Evolutionary conservation across 2,329 filamentous ascomycete genomes (phyloP).

Genomic region (Phialophora macrospora): DNA sequence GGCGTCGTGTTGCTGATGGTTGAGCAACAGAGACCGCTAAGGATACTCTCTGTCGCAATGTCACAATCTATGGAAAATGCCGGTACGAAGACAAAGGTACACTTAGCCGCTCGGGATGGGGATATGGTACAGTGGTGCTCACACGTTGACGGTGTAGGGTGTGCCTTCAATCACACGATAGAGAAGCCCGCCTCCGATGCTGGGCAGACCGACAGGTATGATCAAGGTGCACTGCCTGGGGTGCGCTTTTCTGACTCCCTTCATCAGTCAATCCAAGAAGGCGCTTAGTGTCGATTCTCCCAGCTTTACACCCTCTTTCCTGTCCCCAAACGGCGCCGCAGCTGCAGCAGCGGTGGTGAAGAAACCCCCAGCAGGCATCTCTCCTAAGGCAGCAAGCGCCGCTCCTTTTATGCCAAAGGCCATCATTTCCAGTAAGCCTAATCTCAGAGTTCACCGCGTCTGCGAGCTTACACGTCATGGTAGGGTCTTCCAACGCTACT

Average conservation of each 20-base stretch:
- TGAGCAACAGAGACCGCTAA: constrained; percentile 69
- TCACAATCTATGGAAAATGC: constrained; percentile 91
- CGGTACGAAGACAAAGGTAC: constrained; percentile 83
- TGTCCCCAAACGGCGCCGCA: constrained; percentile 52
- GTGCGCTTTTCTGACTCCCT: constrained; percentile 1
- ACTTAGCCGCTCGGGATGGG: constrained; percentile 1
- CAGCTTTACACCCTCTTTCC: constrained; percentile 78
- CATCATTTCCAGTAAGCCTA: constrained; percentile 47
- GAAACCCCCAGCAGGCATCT: constrained; percentile 58
- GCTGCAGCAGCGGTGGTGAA: constrained; percentile 19
- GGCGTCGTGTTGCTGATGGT: constrained; percentile 20
- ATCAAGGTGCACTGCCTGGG: background rate
- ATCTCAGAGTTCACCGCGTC: background rate
- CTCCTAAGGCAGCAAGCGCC: constrained; percentile 86
- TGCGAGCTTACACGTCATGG: constrained; percentile 22
- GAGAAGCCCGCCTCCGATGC: constrained; percentile 41
- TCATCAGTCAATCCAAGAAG: constrained; percentile 35
- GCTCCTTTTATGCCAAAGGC: constrained; percentile 61
- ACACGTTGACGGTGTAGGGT: constrained; percentile 54
- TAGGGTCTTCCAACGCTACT: constrained; percentile 50
- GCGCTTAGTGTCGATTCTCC: constrained; percentile 92
- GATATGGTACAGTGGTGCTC: constrained; percentile 7
- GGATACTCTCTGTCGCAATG: constrained; percentile 89
- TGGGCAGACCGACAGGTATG: constrained; percentile 47
- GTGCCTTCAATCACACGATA: constrained; percentile 78